These are phyloP conservation scores for Cucurbita argyrosperma DNA, from an alignment of 306 rosid genomes.

Conservation along the genomic window DNA sequence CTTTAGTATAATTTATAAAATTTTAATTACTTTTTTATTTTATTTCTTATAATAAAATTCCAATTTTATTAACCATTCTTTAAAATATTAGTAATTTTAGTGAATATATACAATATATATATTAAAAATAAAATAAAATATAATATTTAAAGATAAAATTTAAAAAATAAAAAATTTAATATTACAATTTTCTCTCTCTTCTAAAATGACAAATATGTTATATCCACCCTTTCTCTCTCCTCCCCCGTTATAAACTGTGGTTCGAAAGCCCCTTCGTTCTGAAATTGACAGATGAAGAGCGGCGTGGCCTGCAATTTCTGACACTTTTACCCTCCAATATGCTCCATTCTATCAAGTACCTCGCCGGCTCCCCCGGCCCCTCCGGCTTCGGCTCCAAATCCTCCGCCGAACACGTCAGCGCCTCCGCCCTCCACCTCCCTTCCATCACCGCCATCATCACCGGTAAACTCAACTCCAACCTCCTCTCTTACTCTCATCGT, in stretches of 20 bases:
- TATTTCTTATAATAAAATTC: too few relatives aligned
- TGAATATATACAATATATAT: too few relatives aligned
- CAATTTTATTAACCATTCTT: too few relatives aligned
- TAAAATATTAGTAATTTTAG: too few relatives aligned
- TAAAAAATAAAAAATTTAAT: too few relatives aligned
- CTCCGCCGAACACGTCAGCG: conserved; percentile 68
- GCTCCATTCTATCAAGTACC: conserved; percentile 53
- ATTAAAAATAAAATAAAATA: too few relatives aligned
- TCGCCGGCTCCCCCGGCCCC: conserved; percentile 56
- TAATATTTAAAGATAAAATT: too few relatives aligned
- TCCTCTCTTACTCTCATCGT: too few relatives aligned
- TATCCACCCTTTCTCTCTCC: not conserved
- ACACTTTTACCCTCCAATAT: conserved; percentile 4
- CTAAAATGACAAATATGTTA: conserved; percentile 3
- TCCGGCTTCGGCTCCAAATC: conserved; percentile 76
- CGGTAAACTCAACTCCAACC: conserved; percentile 16
- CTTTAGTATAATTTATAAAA: too few relatives aligned
- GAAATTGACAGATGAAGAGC: conserved; percentile 3
- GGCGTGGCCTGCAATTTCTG: conserved; percentile 5
- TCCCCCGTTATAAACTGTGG: not conserved
- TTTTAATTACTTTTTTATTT: too few relatives aligned
- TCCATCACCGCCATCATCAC: conserved; percentile 81
- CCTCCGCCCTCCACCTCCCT: conserved; percentile 16
- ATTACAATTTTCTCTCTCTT: too few relatives aligned
- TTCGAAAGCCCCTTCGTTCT: not conserved